A percentile compares a stretch with the other conserved stretches of the same genome.
Conservation (phyloP, 2,329 filamentous ascomycete species). For the Metarhizium guizhouense region DNA sequence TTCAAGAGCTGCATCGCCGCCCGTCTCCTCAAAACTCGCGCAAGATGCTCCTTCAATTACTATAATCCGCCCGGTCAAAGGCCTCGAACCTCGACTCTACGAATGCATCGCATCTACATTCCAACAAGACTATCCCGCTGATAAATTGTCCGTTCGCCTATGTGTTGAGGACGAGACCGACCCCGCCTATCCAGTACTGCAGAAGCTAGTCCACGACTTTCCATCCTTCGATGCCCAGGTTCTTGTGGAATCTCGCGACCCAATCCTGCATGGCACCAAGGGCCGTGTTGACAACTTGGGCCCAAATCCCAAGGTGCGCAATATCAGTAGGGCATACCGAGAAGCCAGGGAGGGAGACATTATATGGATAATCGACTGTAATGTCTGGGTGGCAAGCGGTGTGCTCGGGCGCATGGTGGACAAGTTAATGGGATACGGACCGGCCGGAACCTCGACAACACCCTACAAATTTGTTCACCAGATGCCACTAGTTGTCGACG, state of each 20-base stretch:
- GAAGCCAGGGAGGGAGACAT: slow-evolving; percentile 74
- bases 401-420: slow-evolving; percentile 86
- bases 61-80: slow-evolving; percentile 87
- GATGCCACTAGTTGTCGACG: slow-evolving; percentile 81
- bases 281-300: slow-evolving; percentile 56
- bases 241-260: slow-evolving; percentile 75
- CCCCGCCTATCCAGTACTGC: slow-evolving; percentile 66
- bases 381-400: slow-evolving; percentile 79
- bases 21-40: slow-evolving; percentile 41
- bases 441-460: slow-evolving; percentile 34
- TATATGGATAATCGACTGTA: slow-evolving; percentile 93
- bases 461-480: slow-evolving; percentile 93
- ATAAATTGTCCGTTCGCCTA: slow-evolving; percentile 71
- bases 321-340: slow-evolving; percentile 86
- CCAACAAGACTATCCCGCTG: slow-evolving; percentile 66
- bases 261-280: slow-evolving; percentile 48
- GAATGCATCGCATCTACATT: slow-evolving; percentile 87
- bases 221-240: slow-evolving; percentile 61
- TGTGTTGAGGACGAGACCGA: slow-evolving; percentile 71
- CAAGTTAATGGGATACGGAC: slow-evolving; percentile 60
- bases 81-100: slow-evolving; percentile 80
- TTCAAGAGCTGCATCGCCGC: slow-evolving; percentile 37
- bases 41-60: slow-evolving; percentile 69
- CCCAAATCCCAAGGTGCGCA: slow-evolving; percentile 96
- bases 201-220: slow-evolving; percentile 64